Percentiles rank a stretch among this genome's conserved stretches.
Evolutionary conservation across 345 rosid species (phyloP).

Genomic region (Lepidium africanum): DNA sequence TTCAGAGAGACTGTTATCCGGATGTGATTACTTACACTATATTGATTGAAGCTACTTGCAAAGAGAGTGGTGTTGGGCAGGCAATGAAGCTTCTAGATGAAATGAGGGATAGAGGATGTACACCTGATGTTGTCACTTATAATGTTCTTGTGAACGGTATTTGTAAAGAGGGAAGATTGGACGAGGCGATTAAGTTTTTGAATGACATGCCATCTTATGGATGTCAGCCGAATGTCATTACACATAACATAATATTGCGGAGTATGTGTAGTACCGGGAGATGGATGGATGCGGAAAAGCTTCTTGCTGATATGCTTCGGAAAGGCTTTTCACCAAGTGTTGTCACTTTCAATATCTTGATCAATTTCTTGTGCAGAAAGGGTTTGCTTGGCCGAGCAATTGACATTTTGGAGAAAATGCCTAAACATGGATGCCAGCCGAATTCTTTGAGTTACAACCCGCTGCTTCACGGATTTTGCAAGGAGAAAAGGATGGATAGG

Average conservation of each 20-base stretch:
- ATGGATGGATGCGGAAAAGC: slow-evolving; percentile 85
- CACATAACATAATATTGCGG: slow-evolving; percentile 68
- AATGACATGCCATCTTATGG: slow-evolving; percentile 56
- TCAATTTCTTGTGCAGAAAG: slow-evolving; percentile 76
- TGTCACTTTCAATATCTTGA: slow-evolving; percentile 84
- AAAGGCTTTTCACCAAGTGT: slow-evolving; percentile 86
- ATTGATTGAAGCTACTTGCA: slow-evolving; percentile 79
- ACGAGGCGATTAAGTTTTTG: slow-evolving; percentile 80
- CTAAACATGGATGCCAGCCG: slow-evolving; percentile 67
- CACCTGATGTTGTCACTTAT: slow-evolving; percentile 74
- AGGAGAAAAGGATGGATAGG: slow-evolving; percentile 81
- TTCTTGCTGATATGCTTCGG: slow-evolving; percentile 59
- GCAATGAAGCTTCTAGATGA: slow-evolving; percentile 91
- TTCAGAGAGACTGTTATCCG: slow-evolving; percentile 57
- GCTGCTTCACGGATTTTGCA: slow-evolving; percentile 77
- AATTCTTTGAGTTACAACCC: slow-evolving; percentile 79
- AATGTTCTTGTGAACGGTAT: slow-evolving; percentile 85
- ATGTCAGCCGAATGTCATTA: slow-evolving; percentile 75
- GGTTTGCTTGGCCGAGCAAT: slow-evolving; percentile 79
- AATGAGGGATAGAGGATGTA: slow-evolving; percentile 73
- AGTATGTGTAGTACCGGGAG: slow-evolving; percentile 81
- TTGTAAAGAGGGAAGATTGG: slow-evolving; percentile 75
- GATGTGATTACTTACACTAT: slow-evolving; percentile 79
- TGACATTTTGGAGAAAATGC: slow-evolving; percentile 79
- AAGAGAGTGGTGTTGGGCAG: slow-evolving; percentile 66